These are phyloP conservation scores for Acacia melanoxylon DNA, from an alignment of 306 rosid species.

Conservation along the genomic window DNA sequence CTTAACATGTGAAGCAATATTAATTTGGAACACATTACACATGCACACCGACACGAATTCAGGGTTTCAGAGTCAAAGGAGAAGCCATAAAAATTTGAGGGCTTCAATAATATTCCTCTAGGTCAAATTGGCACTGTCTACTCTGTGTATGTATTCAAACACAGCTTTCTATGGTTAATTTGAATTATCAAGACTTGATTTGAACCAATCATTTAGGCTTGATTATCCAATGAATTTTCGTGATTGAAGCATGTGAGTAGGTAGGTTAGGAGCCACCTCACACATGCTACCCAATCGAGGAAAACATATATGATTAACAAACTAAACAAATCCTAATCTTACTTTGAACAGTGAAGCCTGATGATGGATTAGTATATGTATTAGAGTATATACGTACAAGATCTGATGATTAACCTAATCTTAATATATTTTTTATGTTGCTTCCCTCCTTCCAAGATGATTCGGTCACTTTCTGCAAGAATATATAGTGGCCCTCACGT, in stretches of 20 bases:
- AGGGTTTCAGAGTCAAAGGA: slow-evolving; percentile 24
- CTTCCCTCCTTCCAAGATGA: slow-evolving; percentile 39
- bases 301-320: background rate
- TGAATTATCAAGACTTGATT: background rate
- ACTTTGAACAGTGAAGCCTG: background rate
- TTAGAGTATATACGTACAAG: slow-evolving; percentile 20
- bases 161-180: slow-evolving; percentile 32
- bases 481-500: slow-evolving; percentile 60
- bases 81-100: slow-evolving; percentile 20
- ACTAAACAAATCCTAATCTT: slow-evolving; percentile 18
- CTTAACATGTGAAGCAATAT: slow-evolving; percentile 8
- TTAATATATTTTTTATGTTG: slow-evolving; percentile 2
- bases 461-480: slow-evolving; percentile 41
- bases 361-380: background rate
- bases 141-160: slow-evolving; percentile 29
- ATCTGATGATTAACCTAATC: slow-evolving; percentile 37
- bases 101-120: slow-evolving; percentile 18
- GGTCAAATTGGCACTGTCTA: slow-evolving; percentile 39
- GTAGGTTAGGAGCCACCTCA: slow-evolving; percentile 39
- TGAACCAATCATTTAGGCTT: slow-evolving; percentile 32
- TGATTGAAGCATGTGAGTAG: slow-evolving; percentile 45
- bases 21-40: background rate
- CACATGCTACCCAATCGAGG: slow-evolving; percentile 44
- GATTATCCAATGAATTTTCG: background rate
- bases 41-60: slow-evolving; percentile 28